Conservation (phyloP, 108 stramenopile genomes). For the Cyclostephanos invisitatus region DNA sequence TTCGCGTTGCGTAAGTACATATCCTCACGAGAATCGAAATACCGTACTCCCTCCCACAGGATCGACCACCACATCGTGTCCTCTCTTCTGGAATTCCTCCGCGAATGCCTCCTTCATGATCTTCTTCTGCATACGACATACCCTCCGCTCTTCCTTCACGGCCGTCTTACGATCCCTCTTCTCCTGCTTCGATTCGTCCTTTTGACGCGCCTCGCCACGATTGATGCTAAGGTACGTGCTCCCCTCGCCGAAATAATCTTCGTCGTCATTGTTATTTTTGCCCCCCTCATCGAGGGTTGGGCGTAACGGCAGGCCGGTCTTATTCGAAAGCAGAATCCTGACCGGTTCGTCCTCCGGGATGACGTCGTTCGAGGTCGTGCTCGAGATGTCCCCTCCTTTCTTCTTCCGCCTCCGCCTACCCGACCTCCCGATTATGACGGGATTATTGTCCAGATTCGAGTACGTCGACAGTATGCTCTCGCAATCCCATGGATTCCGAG, state of each 20-base stretch:
- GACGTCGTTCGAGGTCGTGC: conserved; percentile 7
- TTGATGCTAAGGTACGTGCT: conserved; percentile 82
- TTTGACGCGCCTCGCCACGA: conserved; percentile 75
- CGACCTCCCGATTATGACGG: conserved; percentile 70
- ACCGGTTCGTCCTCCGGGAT: conserved; percentile 50
- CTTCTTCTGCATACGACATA: conserved; percentile 92
- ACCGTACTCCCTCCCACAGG: conserved; percentile 79
- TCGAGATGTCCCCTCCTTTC: conserved; percentile 40
- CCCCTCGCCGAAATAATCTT: conserved; percentile 40
- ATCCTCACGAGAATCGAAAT: conserved; percentile 67
- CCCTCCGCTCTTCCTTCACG: conserved; percentile 83
- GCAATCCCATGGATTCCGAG: conserved; percentile 95
- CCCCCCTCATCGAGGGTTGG: conserved; percentile 45
- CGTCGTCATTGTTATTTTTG: conserved; percentile 36
- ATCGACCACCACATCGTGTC: conserved; percentile 52
- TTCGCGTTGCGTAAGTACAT: not conserved
- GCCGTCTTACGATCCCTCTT: conserved; percentile 83
- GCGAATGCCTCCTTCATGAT: conserved; percentile 84
- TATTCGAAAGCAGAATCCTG: conserved; percentile 80
- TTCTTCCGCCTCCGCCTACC: conserved; percentile 54
- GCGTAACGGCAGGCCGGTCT: conserved; percentile 90
- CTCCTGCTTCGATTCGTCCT: conserved; percentile 80
- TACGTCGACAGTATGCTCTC: conserved; percentile 95
- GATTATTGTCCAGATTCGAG: conserved; percentile 97
- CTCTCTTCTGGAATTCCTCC: conserved; percentile 77